Percentiles rank a stretch among this genome's conserved stretches.
Evolutionary conservation across 352 stramenopile genomes (phyloP).

Genomic region (Phytophthora boehmeriae): DNA sequence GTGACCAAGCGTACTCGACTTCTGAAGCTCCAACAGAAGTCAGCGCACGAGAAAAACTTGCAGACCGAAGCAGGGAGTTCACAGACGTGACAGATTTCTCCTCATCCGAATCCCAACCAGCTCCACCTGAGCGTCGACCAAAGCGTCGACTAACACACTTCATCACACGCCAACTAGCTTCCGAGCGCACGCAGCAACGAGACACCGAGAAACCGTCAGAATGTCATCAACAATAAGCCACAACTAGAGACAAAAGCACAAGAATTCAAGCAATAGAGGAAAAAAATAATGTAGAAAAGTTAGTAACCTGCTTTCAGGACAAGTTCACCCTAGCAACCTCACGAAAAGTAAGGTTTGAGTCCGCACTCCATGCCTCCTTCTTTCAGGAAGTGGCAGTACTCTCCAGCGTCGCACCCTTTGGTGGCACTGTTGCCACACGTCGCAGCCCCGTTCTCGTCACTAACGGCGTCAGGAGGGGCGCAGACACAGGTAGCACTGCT

Average conservation of each 20-base stretch:
- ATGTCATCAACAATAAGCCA: constrained; percentile 52
- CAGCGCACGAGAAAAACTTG: background rate
- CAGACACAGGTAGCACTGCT: constrained; percentile 33
- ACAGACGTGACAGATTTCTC: constrained; percentile 14
- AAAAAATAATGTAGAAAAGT: background rate
- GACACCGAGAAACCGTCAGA: constrained; percentile 40
- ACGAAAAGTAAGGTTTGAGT: constrained; percentile 28
- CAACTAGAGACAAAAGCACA: background rate
- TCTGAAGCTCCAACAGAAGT: background rate
- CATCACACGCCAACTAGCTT: constrained; percentile 30
- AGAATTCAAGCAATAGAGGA: background rate
- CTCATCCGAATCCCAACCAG: constrained; percentile 1
- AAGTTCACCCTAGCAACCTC: background rate
- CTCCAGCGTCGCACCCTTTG: constrained; percentile 23
- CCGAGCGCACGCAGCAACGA: background rate
- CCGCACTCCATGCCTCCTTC: constrained; percentile 37
- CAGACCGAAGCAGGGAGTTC: constrained; percentile 1
- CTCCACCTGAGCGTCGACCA: constrained; percentile 8
- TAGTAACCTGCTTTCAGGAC: background rate
- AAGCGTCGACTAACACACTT: constrained; percentile 40
- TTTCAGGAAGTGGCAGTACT: constrained; percentile 55
- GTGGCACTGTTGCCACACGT: constrained; percentile 26
- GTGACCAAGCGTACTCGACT: background rate
- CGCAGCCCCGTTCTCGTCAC: constrained; percentile 24
- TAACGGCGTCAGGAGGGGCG: constrained; percentile 45